Conservation (phyloP, 1,139 yeast genomes). For the Yamadazyma kanchanaburiensis region DNA sequence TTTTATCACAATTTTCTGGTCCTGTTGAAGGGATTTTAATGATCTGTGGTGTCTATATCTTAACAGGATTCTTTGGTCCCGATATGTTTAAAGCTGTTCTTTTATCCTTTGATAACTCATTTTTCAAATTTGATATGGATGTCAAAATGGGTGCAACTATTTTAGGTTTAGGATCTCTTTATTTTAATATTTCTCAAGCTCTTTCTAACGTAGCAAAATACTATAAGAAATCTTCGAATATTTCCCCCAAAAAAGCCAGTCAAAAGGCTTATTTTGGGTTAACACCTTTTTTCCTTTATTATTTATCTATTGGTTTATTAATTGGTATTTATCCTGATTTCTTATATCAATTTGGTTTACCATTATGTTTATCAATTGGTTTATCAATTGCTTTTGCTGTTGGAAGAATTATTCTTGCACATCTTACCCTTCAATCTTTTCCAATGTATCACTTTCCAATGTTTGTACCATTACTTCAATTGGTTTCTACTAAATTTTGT, state of each 20-base stretch:
- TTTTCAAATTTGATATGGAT: conserved; percentile 21
- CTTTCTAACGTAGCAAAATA: conserved; percentile 62
- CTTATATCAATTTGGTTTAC: conserved; percentile 46
- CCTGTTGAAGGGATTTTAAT: conserved; percentile 92
- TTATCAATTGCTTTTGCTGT: conserved; percentile 77
- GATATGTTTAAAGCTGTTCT: conserved; percentile 55
- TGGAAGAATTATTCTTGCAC: conserved; percentile 87
- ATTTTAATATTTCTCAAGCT: conserved; percentile 73
- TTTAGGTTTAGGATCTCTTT: conserved; percentile 54
- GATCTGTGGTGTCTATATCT: conserved; percentile 49
- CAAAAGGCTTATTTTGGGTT: conserved; percentile 58
- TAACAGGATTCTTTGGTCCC: conserved; percentile 72
- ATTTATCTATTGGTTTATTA: conserved; percentile 48
- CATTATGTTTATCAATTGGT: conserved; percentile 69
- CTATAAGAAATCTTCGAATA: conserved; percentile 29
- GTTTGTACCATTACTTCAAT: conserved; percentile 61
- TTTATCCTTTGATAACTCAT: conserved; percentile 28
- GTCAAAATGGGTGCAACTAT: conserved; percentile 43
- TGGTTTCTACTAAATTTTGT: conserved; percentile 39
- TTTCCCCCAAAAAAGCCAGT: conserved; percentile 21
- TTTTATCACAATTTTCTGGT: conserved; percentile 78
- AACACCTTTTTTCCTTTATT: conserved; percentile 68
- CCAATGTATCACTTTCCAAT: conserved; percentile 72
- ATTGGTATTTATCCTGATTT: conserved; percentile 49
- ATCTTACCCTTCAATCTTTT: conserved; percentile 74